These are phyloP conservation scores for Pichia sp. DNA, from an alignment of 1,139 yeast species.

Conservation along the genomic window DNA sequence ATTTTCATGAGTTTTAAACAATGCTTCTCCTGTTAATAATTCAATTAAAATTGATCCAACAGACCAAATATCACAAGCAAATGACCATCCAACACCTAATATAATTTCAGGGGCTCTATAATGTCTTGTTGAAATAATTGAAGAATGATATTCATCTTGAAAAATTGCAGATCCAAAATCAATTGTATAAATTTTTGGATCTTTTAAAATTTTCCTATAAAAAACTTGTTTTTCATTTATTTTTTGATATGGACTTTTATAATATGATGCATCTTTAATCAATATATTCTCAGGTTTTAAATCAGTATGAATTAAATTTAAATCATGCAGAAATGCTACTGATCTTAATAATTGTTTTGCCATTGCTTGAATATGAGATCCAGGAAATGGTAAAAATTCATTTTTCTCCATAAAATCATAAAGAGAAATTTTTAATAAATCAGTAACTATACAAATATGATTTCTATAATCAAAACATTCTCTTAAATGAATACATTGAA, in stretches of 20 bases:
- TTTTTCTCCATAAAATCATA: slow-evolving; percentile 85
- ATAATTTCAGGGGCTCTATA: slow-evolving; percentile 97
- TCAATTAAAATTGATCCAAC: slow-evolving; percentile 92
- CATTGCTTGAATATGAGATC: slow-evolving; percentile 83
- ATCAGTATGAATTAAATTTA: slow-evolving; percentile 90
- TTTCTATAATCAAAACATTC: slow-evolving; percentile 92
- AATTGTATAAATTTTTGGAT: slow-evolving; percentile 81
- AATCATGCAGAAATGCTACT: slow-evolving; percentile 83
- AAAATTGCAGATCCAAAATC: slow-evolving; percentile 97
- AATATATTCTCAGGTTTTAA: slow-evolving; percentile 91
- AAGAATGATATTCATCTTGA: slow-evolving; percentile 88
- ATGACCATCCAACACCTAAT: slow-evolving; percentile 87
- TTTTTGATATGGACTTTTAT: slow-evolving; percentile 20
- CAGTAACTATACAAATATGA: slow-evolving; percentile 92
- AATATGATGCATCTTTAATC: slow-evolving; percentile 53
- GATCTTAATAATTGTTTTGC: slow-evolving; percentile 80
- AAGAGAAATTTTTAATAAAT: slow-evolving; percentile 73
- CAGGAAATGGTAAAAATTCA: slow-evolving; percentile 67
- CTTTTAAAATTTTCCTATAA: slow-evolving; percentile 39
- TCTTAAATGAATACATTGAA: slow-evolving; percentile 70
- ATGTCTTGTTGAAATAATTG: slow-evolving; percentile 89
- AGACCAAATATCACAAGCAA: slow-evolving; percentile 95
- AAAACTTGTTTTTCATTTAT: slow-evolving; percentile 5
- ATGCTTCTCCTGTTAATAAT: slow-evolving; percentile 88
- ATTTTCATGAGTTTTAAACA: slow-evolving; percentile 93